Conservation (phyloP, 345 rosid species). For the Rhodamnia argentea region DNA sequence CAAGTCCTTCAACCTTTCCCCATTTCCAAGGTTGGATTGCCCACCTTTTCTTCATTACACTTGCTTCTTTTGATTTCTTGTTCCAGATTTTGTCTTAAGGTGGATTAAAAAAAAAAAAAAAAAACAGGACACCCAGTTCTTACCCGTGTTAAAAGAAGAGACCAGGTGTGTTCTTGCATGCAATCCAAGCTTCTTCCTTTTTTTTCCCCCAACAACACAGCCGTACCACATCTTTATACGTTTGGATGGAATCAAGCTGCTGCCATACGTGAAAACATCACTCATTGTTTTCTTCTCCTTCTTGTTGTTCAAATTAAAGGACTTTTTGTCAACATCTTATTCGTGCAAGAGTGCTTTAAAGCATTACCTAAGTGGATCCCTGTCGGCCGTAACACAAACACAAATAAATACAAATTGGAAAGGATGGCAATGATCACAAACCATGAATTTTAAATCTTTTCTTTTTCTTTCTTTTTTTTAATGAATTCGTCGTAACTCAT, state of each 20-base stretch:
- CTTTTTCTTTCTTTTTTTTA: background rate
- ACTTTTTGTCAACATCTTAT: background rate
- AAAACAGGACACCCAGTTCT: conserved; percentile 5
- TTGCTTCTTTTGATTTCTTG: conserved; percentile 22
- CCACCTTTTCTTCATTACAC: conserved; percentile 9
- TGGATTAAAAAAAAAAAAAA: conserved; percentile 16
- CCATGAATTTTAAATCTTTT: background rate
- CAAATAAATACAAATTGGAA: background rate
- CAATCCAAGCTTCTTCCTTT: background rate
- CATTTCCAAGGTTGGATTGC: conserved; percentile 30
- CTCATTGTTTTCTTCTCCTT: background rate
- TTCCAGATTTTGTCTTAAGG: background rate
- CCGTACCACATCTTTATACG: background rate
- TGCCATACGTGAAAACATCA: background rate
- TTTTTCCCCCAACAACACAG: background rate
- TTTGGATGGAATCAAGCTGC: background rate
- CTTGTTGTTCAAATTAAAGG: conserved; percentile 10
- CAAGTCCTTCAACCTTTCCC: conserved; percentile 38
- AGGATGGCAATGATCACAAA: background rate
- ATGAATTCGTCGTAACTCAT: background rate
- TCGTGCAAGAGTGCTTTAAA: background rate
- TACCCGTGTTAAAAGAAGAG: conserved; percentile 1
- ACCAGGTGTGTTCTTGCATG: background rate
- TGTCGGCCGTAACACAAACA: background rate
- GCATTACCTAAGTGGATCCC: conserved; percentile 2